Percentiles rank a stretch among this genome's conserved stretches.
These are phyloP conservation scores for Dictyostelium gargantuum DNA, from an alignment of 208 protist species.

Conservation along the genomic window DNA sequence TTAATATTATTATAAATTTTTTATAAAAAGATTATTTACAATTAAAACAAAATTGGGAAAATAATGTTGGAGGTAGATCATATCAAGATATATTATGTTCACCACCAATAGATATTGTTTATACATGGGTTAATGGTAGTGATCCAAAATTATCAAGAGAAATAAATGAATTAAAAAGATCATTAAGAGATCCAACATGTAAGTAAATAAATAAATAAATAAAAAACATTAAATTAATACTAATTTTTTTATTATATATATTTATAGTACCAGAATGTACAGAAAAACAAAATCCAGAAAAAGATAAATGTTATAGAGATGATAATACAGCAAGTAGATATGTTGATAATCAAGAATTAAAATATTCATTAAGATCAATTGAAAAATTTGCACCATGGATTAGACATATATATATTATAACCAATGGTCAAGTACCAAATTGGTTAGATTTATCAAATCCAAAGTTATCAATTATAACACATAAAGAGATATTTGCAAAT, in stretches of 20 bases:
- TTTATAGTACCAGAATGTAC: slow-evolving; percentile 2
- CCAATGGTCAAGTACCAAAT: slow-evolving; percentile 91
- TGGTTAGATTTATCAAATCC: slow-evolving; percentile 77
- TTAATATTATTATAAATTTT: neutral
- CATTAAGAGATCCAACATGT: slow-evolving; percentile 6
- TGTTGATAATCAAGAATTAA: slow-evolving; percentile 93
- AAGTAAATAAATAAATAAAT: neutral
- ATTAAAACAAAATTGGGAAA: slow-evolving; percentile 1
- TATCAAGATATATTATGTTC: slow-evolving; percentile 77
- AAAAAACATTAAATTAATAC: neutral
- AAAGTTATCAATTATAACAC: slow-evolving; percentile 77
- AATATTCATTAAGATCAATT: slow-evolving; percentile 93
- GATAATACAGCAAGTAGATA: slow-evolving; percentile 62
- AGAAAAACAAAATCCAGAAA: slow-evolving; percentile 30
- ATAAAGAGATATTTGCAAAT: slow-evolving; percentile 89
- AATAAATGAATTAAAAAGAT: neutral
- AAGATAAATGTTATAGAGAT: slow-evolving; percentile 59
- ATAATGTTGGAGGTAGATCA: slow-evolving; percentile 81
- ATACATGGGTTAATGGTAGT: slow-evolving; percentile 96
- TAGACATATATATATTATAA: slow-evolving; percentile 94
- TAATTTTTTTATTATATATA: neutral
- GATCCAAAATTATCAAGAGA: slow-evolving; percentile 78
- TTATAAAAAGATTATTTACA: neutral
- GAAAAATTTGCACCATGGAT: slow-evolving; percentile 94
- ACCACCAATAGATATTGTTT: slow-evolving; percentile 91